Conservation (phyloP, 2,329 filamentous ascomycete species). For the Zymoseptoria passerinii region DNA sequence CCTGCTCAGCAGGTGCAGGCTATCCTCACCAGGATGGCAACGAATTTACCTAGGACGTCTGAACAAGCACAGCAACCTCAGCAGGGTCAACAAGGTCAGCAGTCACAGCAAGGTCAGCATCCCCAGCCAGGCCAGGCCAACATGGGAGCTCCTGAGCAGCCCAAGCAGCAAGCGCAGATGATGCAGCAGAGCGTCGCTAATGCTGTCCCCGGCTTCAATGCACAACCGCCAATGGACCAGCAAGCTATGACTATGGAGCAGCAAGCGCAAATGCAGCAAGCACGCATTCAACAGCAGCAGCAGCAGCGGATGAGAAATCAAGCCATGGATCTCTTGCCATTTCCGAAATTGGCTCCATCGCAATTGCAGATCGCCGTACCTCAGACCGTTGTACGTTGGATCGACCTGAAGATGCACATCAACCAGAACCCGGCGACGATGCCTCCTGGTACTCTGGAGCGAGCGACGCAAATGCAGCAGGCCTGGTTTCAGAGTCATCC, state of each 20-base stretch:
- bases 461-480: constrained; percentile 27
- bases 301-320: constrained; percentile 7
- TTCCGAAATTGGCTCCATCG: constrained; percentile 9
- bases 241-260: constrained; percentile 7
- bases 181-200: constrained; percentile 13
- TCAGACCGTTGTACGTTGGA: constrained; percentile 47
- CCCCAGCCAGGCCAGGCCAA: constrained; percentile 1
- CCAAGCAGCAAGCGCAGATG: constrained; percentile 5
- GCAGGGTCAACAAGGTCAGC: constrained; percentile 1
- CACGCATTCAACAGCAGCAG: constrained; percentile 11
- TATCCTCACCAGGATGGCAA: constrained; percentile 9
- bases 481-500: constrained; percentile 21
- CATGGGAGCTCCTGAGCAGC: not conserved
- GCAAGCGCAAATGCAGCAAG: constrained; percentile 8
- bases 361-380: constrained; percentile 32
- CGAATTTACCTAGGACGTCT: constrained; percentile 7
- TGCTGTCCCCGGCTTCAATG: constrained; percentile 16
- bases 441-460: constrained; percentile 34
- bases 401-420: constrained; percentile 48
- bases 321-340: constrained; percentile 13
- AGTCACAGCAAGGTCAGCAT: not conserved
- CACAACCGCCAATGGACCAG: constrained; percentile 12
- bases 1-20: constrained; percentile 9
- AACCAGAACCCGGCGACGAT: constrained; percentile 38
- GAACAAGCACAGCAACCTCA: not conserved